Percentiles rank a stretch among this genome's conserved stretches.
These are phyloP conservation scores for Didymella keratinophila DNA, from an alignment of 2,329 filamentous ascomycete species.

Conservation along the genomic window DNA sequence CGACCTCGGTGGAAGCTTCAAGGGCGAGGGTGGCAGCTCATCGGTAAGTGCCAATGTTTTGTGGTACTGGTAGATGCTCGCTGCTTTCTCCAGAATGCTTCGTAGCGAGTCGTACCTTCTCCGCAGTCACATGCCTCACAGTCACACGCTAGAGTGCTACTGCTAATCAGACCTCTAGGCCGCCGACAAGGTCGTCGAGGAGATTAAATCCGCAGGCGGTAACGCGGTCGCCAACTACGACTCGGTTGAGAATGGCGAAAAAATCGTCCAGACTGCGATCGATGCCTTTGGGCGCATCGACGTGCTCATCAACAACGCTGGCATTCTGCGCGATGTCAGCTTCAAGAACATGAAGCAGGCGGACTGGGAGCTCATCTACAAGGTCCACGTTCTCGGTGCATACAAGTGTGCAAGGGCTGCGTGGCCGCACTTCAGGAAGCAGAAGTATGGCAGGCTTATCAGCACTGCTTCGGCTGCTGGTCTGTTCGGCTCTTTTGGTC, in stretches of 20 bases:
- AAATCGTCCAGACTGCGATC: constrained; percentile 90
- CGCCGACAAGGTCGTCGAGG: constrained; percentile 81
- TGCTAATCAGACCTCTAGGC: constrained; percentile 60
- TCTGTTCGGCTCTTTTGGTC: constrained; percentile 93
- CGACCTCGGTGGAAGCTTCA: constrained; percentile 90
- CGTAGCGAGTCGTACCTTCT: background rate
- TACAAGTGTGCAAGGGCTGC: constrained; percentile 96
- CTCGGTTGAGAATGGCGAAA: constrained; percentile 89
- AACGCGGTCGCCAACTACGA: constrained; percentile 99
- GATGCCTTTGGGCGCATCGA: constrained; percentile 86
- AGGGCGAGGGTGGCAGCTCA: constrained; percentile 85
- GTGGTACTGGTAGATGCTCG: background rate
- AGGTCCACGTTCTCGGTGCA: constrained; percentile 89
- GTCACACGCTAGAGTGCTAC: background rate
- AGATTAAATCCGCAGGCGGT: constrained; percentile 86
- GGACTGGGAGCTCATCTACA: constrained; percentile 95
- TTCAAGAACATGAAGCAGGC: constrained; percentile 99
- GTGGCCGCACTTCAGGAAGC: constrained; percentile 97
- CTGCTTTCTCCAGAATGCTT: background rate
- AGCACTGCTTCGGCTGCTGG: constrained; percentile 97
- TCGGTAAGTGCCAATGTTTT: constrained; percentile 67
- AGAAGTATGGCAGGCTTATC: constrained; percentile 96
- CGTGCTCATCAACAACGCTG: constrained; percentile 96
- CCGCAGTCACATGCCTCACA: constrained; percentile 7
- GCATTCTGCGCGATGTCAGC: constrained; percentile 91